Evolutionary conservation across 2,329 filamentous ascomycete species (phyloP), one percentile per base, ranked within the genome.

Genomic region (Colletotrichum sp.): DNA sequence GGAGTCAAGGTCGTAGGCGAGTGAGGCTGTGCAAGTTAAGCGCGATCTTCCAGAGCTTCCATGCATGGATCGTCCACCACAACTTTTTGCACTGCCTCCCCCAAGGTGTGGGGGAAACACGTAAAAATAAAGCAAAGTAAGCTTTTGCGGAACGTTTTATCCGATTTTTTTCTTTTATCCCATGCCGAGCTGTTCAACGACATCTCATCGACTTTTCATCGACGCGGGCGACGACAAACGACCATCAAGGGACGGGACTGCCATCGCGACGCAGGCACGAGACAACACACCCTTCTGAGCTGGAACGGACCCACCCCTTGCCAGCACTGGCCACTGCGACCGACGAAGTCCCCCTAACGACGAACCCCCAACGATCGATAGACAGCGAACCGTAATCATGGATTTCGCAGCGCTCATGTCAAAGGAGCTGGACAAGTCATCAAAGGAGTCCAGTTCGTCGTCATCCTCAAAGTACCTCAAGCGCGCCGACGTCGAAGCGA

Each of bases 351-450:
- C 43, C 43, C 43, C 30, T 7, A 12, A 24, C 16, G 39, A 52
- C 43, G 68, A 71, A 52, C 21, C 10, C 43, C 39, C 10, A 10
- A 18, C 48, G 36, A 75, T 32, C 39, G 16, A 15, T 24, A 28
- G 24, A 63, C 67, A 48, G 72, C 60, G 52, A 57, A 26, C 34
- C 15, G 67, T 77, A 82, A 88, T 77, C 79, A 99, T 99, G 97
- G 96, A 99, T 85, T 99, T 99, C 88, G 96, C 96, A 77, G 92
- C 95, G 43, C 88, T 99, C 64, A 98, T 99, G 95, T 93, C 94
- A 81, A 94, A 95, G 82, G 96, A 98, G 85, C 97, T 99, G 81
- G 92, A 94, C 81, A 98, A 97, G 85, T 90, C 93, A 79, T 90
- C 93, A 79, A 95, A 95, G 84, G 43, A 64, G n/a, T 39, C 69